Conservation (phyloP, 768 basidiomycete genomes). For the Coprinopsis strossmayeri region DNA sequence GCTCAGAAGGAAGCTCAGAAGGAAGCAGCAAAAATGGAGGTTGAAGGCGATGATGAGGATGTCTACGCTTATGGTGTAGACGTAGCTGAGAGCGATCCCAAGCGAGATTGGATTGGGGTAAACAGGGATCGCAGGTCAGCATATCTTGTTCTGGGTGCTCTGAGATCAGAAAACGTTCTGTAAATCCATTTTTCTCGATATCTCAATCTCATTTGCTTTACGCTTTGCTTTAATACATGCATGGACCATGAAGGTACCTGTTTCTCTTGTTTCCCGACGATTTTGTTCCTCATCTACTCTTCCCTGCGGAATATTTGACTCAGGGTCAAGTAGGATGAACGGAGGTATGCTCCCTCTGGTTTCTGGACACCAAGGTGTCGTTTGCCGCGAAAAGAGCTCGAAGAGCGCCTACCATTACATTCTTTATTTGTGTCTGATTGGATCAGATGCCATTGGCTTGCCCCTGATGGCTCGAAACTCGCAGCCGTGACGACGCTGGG, state of each 20-base stretch:
- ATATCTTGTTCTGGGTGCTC: constrained; percentile 70
- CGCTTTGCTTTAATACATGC: too few relatives aligned
- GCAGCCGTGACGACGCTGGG: not conserved
- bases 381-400: too few relatives aligned
- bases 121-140: constrained; percentile 77
- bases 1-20: constrained; percentile 12
- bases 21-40: constrained; percentile 10
- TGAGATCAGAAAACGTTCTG: constrained; percentile 67
- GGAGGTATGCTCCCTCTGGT: too few relatives aligned
- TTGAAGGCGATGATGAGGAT: constrained; percentile 53
- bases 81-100: constrained; percentile 13
- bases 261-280: too few relatives aligned
- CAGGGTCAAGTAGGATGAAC: too few relatives aligned
- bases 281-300: too few relatives aligned
- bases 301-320: too few relatives aligned
- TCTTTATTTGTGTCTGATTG: not conserved
- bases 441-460: not conserved
- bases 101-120: constrained; percentile 68
- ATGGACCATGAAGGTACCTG: too few relatives aligned
- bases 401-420: too few relatives aligned
- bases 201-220: too few relatives aligned
- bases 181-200: too few relatives aligned
- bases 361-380: too few relatives aligned
- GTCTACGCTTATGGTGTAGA: constrained; percentile 22
- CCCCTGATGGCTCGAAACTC: not conserved